These are phyloP conservation scores for Beauveria sp. DNA, from an alignment of 2,329 filamentous ascomycete genomes.

Conservation along the genomic window DNA sequence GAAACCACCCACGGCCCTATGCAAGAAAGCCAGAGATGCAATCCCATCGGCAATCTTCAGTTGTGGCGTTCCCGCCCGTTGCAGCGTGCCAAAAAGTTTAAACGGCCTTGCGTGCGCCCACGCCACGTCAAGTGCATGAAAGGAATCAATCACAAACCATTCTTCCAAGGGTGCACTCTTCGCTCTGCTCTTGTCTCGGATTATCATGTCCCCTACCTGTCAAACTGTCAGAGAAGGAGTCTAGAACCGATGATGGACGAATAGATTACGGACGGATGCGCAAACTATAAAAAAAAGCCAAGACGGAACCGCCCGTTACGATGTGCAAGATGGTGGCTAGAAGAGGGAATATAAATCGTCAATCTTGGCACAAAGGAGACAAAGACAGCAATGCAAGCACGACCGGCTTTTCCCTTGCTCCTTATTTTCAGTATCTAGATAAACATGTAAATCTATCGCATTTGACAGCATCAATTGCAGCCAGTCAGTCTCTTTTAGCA, in stretches of 20 bases:
- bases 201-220: not conserved
- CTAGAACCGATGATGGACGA: not conserved
- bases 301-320: slow-evolving; percentile 7
- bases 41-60: slow-evolving; percentile 7
- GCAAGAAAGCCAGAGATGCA: not conserved
- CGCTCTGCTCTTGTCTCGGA: not conserved
- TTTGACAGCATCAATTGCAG: not conserved
- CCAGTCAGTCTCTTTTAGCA: not conserved
- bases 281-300: slow-evolving; percentile 10
- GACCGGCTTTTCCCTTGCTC: not conserved
- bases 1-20: not conserved
- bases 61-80: slow-evolving; percentile 7
- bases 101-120: not conserved
- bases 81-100: not conserved
- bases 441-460: not conserved
- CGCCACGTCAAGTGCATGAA: not conserved
- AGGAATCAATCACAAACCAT: not conserved
- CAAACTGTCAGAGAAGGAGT: not conserved
- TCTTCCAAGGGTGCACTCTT: not conserved
- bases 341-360: not conserved
- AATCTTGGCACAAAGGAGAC: not conserved
- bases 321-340: slow-evolving; percentile 6
- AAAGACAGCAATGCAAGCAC: not conserved
- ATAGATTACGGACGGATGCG: not conserved
- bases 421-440: not conserved